Evolutionary conservation across 1,139 yeast genomes (phyloP), one percentile per base, ranked within the genome.

Genomic region (Saccharomyces hybrid): DNA sequence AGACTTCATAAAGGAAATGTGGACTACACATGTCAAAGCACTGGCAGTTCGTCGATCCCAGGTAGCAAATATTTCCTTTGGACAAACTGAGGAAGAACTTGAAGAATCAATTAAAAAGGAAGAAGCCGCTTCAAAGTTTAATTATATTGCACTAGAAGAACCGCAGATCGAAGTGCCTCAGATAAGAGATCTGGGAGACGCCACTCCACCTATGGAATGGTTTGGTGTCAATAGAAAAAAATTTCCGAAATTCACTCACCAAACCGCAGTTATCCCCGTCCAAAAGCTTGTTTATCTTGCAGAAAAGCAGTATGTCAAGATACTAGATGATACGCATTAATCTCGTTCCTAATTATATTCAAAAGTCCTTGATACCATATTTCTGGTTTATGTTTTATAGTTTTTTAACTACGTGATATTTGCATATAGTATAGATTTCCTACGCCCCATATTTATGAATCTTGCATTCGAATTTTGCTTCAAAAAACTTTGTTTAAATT

Each of bases 151-250:
- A 0, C 65, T 87, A 28, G 82, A 79, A 44, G 86, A 87, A 8
- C 96, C 97, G 0, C 75, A 81, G 8, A 89, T 93, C 49, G 95
- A 88, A 58, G 88, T 93, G 26, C 98, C 98, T 1, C 95, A 85
- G 63, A 75, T 93, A 62, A 83, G 84, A 64, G 98, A 93, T 65
- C 76, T 93, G 65, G 98, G 98, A 31, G 93, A 87, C 71, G 98
- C 97, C 1, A 93, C 99, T 0, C 99, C 99, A 1, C 98, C 99
- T 2, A 73, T 93, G 58, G 98, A 93, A 68, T 93, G 99, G 99
- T 87, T 93, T 73, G 99, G 99, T 0, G 76, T 93, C 32, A 95
- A 93, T 67, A 77, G 98, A 61, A 81, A 84, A 62, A 82, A 84
- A 60, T 82, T 93, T 61, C 99, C 99, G 0, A 84, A 86, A 51